Percentiles rank a stretch among this genome's conserved stretches.
phyloP scores from a whole-genome alignment of 2,329 filamentous ascomycete genomes.

The Metarhizium humberi region DNA sequence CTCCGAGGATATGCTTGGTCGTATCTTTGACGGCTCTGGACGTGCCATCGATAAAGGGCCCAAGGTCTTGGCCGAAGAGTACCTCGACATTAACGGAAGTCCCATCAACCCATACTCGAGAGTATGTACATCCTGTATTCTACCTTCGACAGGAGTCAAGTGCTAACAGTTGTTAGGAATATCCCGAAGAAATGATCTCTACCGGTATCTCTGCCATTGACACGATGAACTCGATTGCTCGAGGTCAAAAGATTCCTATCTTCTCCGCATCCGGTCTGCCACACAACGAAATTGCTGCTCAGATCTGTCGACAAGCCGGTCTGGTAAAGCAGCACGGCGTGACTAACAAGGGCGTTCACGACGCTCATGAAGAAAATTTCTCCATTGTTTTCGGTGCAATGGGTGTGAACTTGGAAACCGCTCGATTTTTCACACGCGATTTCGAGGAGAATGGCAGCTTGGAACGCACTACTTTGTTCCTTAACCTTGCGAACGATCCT shows the following conservation, averaged over 20 bases:
- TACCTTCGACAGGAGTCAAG: neutral
- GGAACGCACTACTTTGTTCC: conserved; percentile 93
- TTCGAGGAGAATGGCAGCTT: conserved; percentile 99
- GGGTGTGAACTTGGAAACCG: conserved; percentile 99
- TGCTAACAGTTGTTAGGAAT: conserved; percentile 52
- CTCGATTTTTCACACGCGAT: conserved; percentile 95
- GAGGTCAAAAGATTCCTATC: conserved; percentile 98
- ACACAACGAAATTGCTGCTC: conserved; percentile 98
- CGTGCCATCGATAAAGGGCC: conserved; percentile 98
- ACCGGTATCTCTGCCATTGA: conserved; percentile 99
- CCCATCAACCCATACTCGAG: conserved; percentile 97
- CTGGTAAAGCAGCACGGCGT: conserved; percentile 70
- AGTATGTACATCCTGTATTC: conserved; percentile 36
- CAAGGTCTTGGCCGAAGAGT: conserved; percentile 95
- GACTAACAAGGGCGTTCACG: conserved; percentile 89
- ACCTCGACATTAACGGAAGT: conserved; percentile 96
- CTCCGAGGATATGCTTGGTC: conserved; percentile 98
- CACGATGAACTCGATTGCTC: conserved; percentile 95
- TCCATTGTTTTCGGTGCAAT: conserved; percentile 99
- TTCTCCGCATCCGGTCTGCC: conserved; percentile 97
- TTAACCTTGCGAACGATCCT: conserved; percentile 98
- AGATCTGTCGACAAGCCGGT: conserved; percentile 95
- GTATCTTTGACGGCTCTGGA: conserved; percentile 97
- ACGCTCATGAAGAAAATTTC: conserved; percentile 98
- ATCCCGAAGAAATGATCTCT: conserved; percentile 99